Percentiles rank a stretch among this genome's conserved stretches.
phyloP scores from a whole-genome alignment of 805 yeast genomes.

The Candida hispaniensis region DNA sequence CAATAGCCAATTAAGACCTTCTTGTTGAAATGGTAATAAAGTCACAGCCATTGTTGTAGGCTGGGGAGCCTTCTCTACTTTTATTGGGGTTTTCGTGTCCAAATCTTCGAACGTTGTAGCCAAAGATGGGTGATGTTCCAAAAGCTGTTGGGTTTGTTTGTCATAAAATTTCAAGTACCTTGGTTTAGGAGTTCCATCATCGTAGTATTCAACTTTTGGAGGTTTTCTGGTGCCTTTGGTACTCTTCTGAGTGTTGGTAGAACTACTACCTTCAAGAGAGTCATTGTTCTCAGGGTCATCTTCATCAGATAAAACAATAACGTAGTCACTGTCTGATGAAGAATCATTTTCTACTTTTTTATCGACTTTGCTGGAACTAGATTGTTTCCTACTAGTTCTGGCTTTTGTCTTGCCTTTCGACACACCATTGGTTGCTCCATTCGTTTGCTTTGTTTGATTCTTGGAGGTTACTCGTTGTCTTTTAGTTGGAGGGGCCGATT shows the following conservation, averaged over 20 bases:
- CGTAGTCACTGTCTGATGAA: too few relatives aligned
- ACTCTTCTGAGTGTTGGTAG: too few relatives aligned
- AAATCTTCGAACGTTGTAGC: conserved; percentile 60
- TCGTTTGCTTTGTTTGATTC: conserved; percentile 9
- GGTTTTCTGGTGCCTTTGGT: neutral
- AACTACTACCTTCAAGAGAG: too few relatives aligned
- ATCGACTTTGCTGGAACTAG: too few relatives aligned
- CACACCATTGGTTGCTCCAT: too few relatives aligned
- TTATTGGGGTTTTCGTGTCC: conserved; percentile 37
- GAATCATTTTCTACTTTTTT: too few relatives aligned
- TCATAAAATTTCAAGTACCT: conserved; percentile 28
- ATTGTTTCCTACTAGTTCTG: too few relatives aligned
- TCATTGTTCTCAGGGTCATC: too few relatives aligned
- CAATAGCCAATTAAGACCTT: conserved; percentile 83
- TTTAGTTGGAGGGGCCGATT: conserved; percentile 2
- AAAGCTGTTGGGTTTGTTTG: conserved; percentile 56
- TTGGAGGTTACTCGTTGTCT: conserved; percentile 1
- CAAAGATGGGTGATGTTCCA: conserved; percentile 69
- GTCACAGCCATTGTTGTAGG: conserved; percentile 68
- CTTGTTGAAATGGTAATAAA: conserved; percentile 82
- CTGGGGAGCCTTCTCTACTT: conserved; percentile 41
- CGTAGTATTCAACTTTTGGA: conserved; percentile 6
- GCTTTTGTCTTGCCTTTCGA: too few relatives aligned
- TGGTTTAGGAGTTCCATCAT: conserved; percentile 6
- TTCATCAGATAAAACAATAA: too few relatives aligned